Base-by-base conservation (phyloP, 306 rosid species). In the Dalbergia cultrata region DNA sequence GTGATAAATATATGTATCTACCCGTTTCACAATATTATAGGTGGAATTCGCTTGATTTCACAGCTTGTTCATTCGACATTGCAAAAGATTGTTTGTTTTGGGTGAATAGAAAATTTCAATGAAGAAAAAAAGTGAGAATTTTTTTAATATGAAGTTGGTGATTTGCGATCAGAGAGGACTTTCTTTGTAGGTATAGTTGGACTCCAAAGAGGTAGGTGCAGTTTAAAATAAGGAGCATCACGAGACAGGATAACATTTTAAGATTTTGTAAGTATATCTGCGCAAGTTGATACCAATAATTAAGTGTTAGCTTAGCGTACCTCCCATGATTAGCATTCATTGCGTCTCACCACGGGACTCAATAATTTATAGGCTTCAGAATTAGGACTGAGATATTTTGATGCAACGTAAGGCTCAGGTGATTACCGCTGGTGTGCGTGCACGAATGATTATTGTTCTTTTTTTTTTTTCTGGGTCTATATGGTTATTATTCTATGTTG, bases 1-100 rank as follows among this genome's bases (percentile, higher is more conserved):
- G 47, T 89, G 86, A 90, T 13, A 87, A 79, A 56, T 61, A 83
- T 86, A 72, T 70, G 75, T 58, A 83, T 89, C 90, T 79, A 82
- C 84, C 86, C 3, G 12, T 84, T 81, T 57, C 10, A 14, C 65
- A 63, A 13, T 64, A 58, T 33, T 80, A 57, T 21, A 56, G 43
- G 41, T 35, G 8, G 54, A 70, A 65, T 53, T 39, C 34, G 13
- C 45, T 19, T 43, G 13, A 59, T 59, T 70, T 72, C 54, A 14
- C 41, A 77, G 19, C 72, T 82, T 35, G 31, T 79, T 74, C 61
- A 65, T 70, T 75, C 74, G 35, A 67, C 67, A 34, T 44, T 81
- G 16, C 77, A 34, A 16, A 16, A 4, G 78, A 22, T 12, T 50
- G 61, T 60, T 58, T 34, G 53, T 47, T 78, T 61, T 56, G 13